phyloP scores from a whole-genome alignment of 441 rosid species.

The Pelargonium fulgidum region DNA sequence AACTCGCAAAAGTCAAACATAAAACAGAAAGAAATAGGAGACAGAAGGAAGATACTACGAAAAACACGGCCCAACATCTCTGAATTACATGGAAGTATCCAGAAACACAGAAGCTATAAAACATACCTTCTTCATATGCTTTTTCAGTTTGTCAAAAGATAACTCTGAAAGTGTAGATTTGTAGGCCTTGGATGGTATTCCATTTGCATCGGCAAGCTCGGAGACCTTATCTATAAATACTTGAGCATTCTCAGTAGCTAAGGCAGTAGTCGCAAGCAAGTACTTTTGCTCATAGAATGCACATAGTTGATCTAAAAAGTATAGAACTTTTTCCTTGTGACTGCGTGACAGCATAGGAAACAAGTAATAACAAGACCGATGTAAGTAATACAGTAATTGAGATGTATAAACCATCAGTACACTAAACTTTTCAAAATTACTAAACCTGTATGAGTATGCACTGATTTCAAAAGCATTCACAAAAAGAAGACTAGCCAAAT shows the following conservation, averaged over 20 bases:
- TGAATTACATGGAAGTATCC: not conserved
- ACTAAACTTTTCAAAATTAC: conserved; percentile 16
- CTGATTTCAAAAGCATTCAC: conserved; percentile 61
- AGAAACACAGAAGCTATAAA: conserved; percentile 15
- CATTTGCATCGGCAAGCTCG: conserved; percentile 73
- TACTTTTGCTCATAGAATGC: conserved; percentile 62
- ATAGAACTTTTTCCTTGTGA: conserved; percentile 60
- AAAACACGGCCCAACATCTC: not conserved
- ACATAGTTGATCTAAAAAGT: conserved; percentile 74
- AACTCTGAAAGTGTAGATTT: conserved; percentile 45
- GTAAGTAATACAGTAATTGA: not conserved
- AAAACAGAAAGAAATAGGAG: not conserved
- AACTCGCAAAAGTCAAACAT: not conserved
- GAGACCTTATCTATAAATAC: conserved; percentile 51
- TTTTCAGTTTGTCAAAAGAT: conserved; percentile 38
- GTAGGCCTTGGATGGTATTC: conserved; percentile 52
- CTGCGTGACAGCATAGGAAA: conserved; percentile 41
- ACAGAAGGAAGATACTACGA: not conserved
- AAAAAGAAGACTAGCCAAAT: conserved; percentile 52
- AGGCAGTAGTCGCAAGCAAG: conserved; percentile 49
- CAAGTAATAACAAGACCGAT: conserved; percentile 3
- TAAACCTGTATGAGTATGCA: conserved; percentile 67
- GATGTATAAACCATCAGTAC: conserved; percentile 2
- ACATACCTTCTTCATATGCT: conserved; percentile 56
- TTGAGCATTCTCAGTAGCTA: conserved; percentile 40